Evolutionary conservation across 1,139 yeast species (phyloP).

Genomic region (Entelexis paramagnoliae): DNA sequence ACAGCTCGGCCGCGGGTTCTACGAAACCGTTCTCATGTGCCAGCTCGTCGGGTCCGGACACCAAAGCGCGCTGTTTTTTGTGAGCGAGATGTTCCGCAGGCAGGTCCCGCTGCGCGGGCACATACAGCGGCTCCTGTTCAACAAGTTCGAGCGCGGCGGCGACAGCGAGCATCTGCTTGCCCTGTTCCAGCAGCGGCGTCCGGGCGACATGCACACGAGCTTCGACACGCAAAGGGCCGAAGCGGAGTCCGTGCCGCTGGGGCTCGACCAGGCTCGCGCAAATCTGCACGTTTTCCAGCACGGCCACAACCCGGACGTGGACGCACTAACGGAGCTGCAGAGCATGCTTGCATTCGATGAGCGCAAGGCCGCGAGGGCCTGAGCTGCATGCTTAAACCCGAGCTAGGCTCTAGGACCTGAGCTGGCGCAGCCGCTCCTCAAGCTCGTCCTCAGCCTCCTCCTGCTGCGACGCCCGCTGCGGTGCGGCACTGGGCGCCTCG

Average conservation of each 20-base stretch:
- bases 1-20: constrained; percentile 23
- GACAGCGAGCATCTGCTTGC: constrained; percentile 13
- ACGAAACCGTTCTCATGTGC: constrained; percentile 26
- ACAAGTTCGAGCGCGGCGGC: constrained; percentile 16
- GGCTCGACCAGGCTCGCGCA: constrained; percentile 17
- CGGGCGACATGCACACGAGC: background rate
- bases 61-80: constrained; percentile 24
- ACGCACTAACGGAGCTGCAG: constrained; percentile 9
- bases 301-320: constrained; percentile 10
- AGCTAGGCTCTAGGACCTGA: constrained; percentile 32
- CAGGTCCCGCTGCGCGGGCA: constrained; percentile 22
- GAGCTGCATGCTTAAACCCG: no score
- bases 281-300: constrained; percentile 13
- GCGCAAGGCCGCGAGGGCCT: background rate
- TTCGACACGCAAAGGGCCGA: constrained; percentile 6
- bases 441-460: constrained; percentile 66
- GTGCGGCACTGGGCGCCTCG: constrained; percentile 24
- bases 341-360: constrained; percentile 20
- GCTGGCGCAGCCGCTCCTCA: constrained; percentile 79
- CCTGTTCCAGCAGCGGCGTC: constrained; percentile 4
- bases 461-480: constrained; percentile 29
- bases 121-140: constrained; percentile 20
- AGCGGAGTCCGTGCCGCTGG: background rate
- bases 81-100: constrained; percentile 26
- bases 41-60: constrained; percentile 27